phyloP scores from a whole-genome alignment of 768 basidiomycete genomes.

The Termitomyces sp. region DNA sequence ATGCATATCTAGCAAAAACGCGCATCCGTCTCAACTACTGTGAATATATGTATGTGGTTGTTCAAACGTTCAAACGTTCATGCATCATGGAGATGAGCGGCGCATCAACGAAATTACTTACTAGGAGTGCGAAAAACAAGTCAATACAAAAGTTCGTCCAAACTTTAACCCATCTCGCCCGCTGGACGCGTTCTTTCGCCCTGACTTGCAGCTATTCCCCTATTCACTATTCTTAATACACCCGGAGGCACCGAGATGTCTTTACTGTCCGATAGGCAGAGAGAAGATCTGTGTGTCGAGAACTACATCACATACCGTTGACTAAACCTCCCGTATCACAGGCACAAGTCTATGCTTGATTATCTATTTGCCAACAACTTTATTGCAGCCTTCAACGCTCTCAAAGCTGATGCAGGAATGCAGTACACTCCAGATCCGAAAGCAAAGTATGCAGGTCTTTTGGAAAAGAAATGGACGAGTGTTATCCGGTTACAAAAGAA shows the following conservation, averaged over 20 bases:
- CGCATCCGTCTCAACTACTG: too few species aligned
- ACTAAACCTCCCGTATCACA: constrained; percentile 22
- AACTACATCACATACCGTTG: background rate
- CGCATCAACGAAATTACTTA: background rate
- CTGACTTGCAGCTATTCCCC: background rate
- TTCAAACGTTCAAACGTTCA: background rate
- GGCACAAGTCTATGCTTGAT: constrained; percentile 80
- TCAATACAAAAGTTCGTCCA: constrained; percentile 11
- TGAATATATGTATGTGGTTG: background rate
- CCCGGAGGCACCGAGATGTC: constrained; percentile 19
- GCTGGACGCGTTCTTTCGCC: constrained; percentile 12
- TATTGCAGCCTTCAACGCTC: constrained; percentile 55
- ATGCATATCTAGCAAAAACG: background rate
- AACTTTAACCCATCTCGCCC: background rate
- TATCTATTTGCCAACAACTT: constrained; percentile 70
- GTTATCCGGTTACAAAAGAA: constrained; percentile 96
- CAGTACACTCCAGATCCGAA: constrained; percentile 82
- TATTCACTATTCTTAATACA: background rate
- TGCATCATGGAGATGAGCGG: too few species aligned
- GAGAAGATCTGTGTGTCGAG: constrained; percentile 27
- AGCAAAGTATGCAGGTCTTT: constrained; percentile 78
- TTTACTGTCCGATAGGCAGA: constrained; percentile 29
- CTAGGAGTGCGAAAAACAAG: constrained; percentile 11
- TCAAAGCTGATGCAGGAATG: constrained; percentile 49
- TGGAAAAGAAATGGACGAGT: constrained; percentile 98